Evolutionary conservation across 768 basidiomycete species (phyloP).

Genomic region (Rubroboletus pulcherrimus): DNA sequence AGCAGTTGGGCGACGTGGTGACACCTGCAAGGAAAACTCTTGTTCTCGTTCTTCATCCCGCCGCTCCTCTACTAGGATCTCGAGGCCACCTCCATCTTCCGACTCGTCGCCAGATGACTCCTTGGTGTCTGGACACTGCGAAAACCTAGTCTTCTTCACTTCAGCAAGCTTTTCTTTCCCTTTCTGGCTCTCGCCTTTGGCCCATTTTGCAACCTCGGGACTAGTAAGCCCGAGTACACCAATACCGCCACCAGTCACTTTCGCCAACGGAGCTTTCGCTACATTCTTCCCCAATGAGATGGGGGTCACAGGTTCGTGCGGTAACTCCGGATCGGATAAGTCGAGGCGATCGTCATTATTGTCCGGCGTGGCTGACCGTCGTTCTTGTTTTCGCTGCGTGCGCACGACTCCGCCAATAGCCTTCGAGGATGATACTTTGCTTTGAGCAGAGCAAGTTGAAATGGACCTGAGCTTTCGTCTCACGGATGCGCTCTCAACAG

Average conservation of each 20-base stretch:
- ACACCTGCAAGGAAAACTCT: constrained; percentile 52
- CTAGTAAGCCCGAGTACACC: constrained; percentile 45
- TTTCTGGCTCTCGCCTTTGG: constrained; percentile 38
- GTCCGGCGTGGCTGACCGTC: constrained; percentile 16
- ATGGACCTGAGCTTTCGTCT: constrained; percentile 2
- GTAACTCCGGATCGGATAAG: constrained; percentile 30
- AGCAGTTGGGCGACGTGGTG: constrained; percentile 45
- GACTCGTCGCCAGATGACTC: constrained; percentile 22
- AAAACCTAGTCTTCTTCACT: constrained; percentile 48
- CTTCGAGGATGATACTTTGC: constrained; percentile 11
- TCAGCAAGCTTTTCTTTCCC: constrained; percentile 21
- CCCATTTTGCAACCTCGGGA: constrained; percentile 53
- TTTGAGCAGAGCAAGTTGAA: neutral
- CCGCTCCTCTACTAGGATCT: constrained; percentile 4
- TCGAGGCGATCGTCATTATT: constrained; percentile 13
- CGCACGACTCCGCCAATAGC: neutral
- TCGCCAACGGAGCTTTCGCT: constrained; percentile 7
- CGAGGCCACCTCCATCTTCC: neutral
- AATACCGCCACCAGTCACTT: constrained; percentile 11
- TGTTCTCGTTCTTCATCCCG: constrained; percentile 26
- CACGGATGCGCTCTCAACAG: constrained; percentile 3
- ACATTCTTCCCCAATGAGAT: constrained; percentile 25
- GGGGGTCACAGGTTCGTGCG: constrained; percentile 31
- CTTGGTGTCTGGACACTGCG: constrained; percentile 22
- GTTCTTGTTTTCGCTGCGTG: constrained; percentile 3